These are phyloP conservation scores for Plasmopara viticola DNA, from an alignment of 352 stramenopile species.

Conservation along the genomic window DNA sequence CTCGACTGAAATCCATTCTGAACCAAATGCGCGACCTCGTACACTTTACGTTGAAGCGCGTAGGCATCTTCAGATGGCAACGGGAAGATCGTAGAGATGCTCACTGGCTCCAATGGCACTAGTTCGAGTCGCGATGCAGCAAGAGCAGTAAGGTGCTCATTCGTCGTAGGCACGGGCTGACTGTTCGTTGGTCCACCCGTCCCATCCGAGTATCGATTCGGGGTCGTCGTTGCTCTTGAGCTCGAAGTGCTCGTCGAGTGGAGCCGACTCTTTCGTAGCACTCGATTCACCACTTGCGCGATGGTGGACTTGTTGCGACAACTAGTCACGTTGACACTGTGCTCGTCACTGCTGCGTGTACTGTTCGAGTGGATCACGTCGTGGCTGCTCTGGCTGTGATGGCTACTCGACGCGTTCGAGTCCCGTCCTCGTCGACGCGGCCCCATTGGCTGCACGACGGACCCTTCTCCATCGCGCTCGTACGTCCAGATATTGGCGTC, in stretches of 20 bases:
- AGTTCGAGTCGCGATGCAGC: slow-evolving; percentile 34
- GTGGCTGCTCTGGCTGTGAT: slow-evolving; percentile 26
- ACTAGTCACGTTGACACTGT: slow-evolving; percentile 21
- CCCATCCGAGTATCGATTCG: slow-evolving; percentile 34
- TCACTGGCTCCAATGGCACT: slow-evolving; percentile 48
- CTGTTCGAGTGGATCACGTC: slow-evolving; percentile 26
- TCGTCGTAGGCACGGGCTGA: slow-evolving; percentile 21
- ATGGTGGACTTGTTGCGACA: slow-evolving; percentile 29
- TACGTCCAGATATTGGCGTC: slow-evolving; percentile 78
- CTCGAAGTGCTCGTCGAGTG: slow-evolving; percentile 24
- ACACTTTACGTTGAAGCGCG: slow-evolving; percentile 64
- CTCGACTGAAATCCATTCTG: slow-evolving; percentile 66
- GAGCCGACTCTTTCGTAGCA: slow-evolving; percentile 31
- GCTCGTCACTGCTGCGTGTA: slow-evolving; percentile 27
- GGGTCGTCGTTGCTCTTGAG: slow-evolving; percentile 22
- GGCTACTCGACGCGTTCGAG: slow-evolving; percentile 29
- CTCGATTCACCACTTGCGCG: slow-evolving; percentile 24
- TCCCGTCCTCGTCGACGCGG: slow-evolving; percentile 23
- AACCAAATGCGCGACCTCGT: slow-evolving; percentile 65
- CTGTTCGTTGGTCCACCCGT: slow-evolving; percentile 16
- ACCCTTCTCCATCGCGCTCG: slow-evolving; percentile 19
- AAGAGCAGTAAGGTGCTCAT: slow-evolving; percentile 29
- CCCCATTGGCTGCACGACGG: slow-evolving; percentile 12
- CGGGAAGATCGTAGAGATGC: slow-evolving; percentile 73
- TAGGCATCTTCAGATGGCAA: slow-evolving; percentile 67